Evolutionary conservation across 345 rosid species (phyloP), one percentile per base, ranked within the genome.

Genomic region (Dovyalis caffra): DNA sequence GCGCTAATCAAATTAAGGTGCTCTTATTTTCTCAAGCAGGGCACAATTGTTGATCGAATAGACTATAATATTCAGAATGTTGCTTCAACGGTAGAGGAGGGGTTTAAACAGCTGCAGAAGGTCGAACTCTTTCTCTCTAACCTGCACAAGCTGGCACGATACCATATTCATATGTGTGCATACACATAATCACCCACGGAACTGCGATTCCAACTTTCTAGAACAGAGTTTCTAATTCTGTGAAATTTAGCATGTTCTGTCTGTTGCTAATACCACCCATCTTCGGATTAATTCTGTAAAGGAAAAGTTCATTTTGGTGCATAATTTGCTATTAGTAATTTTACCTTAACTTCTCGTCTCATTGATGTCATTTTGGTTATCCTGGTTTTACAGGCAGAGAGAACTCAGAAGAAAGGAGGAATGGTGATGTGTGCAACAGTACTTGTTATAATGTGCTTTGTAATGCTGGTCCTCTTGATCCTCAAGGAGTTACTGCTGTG

Each of bases 381-480:
- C 3, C 38, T 65, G 40, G 16, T 71, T 16, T 37, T 74, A 79
- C 91, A 95, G 99, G 99, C 99, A 0, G 99, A 93, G 82, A 90
- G 90, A 82, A 88, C 93, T 11, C 98, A 95, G 80, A 89, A 89
- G 78, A 81, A 85, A 77, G 99, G 98, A 34, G 96, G 97, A 66
- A 95, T 91, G 97, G 98, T 95, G 74, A 95, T 85, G 91, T 95
- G 98, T 56, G 97, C 95, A 2, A 74, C 97, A 2, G 92, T 86
- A 29, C 97, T 95, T 14, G 90, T 93, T 56, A 87, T 95, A 35
- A 90, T 95, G 92, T 95, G 99, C 89, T 88, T 91, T 83, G 53
- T 91, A 83, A 93, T 93, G 99, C 79, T 95, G 78, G 80, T 87
- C 69, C 97, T 95, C 72, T 86, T 95, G 75, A 86, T 95, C 85